Base-by-base conservation (phyloP, 176 grass and related monocot genomes). In the Ampelocalamus luodianensis region DNA sequence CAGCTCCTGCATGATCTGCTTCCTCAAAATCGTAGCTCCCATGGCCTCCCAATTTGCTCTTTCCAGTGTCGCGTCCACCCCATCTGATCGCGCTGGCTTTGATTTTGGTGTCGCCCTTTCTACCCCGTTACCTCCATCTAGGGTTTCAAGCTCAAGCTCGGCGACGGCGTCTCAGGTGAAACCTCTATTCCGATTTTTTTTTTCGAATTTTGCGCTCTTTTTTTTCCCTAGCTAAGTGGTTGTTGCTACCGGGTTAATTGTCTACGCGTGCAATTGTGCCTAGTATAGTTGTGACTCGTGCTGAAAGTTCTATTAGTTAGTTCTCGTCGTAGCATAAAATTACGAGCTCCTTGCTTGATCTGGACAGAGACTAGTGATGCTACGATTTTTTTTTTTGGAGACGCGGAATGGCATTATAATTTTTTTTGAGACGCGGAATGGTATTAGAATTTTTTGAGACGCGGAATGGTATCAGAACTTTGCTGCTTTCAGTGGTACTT, bases 311-410 rank as follows among this genome's bases (percentile, higher is more conserved):
- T 32, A 5, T 26, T 42, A 71, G 10, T 55, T 48, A 64, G 10
- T 55, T 48, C 27, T 23, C 29, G n/a, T 59, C 2, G 46, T 53
- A 83, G 68, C 89, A 90, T 87, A 79, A 90, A 90, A 87, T 90
- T 90, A 90, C 67, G 48, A 79, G 67, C 46, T 29, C 43, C 4
- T 38, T 27, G 71, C n/a, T 62, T 89, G 44, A 63, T 81, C 16
- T 46, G 0, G 27, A 5, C 11, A 53, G 66, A 23, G 5, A 34
- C 46, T 26, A 5, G 36, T 60, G 10, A 22, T 22, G 22, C 64
- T 80, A 11, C 29, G 29, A 32, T 3, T 81, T 68, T 3, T 44
- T 76, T 76, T 44, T 76, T 76, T 43, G 24, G 13, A 32, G 14
- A 13, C 8, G 51, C 4, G 22, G 26, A 77, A 12, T 66, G 26